Conservation (phyloP, 2,329 filamentous ascomycete species). For the Pseudocercospora fuligena region DNA sequence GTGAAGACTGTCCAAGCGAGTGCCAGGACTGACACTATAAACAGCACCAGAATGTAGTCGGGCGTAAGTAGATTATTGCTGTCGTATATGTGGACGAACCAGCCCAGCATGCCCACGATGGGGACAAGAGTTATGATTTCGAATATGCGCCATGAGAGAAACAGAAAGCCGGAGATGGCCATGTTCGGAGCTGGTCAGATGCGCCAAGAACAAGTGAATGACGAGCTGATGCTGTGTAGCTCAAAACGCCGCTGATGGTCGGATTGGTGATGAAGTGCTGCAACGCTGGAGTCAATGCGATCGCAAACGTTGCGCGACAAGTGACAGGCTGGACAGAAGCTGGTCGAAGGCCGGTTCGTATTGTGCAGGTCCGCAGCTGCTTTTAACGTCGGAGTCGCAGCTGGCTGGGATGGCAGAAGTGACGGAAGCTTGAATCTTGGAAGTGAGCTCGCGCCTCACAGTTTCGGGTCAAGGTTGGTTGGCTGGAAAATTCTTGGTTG, state of each 20-base stretch:
- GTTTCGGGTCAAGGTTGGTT: not conserved
- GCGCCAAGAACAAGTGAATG: conserved; percentile 3
- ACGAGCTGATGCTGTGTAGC: not conserved
- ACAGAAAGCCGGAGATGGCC: conserved; percentile 61
- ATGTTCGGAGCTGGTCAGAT: conserved; percentile 36
- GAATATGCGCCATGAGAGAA: conserved; percentile 65
- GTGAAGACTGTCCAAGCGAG: conserved; percentile 66
- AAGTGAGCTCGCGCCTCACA: conserved; percentile 1
- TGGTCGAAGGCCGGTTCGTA: not conserved
- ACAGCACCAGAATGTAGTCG: conserved; percentile 64
- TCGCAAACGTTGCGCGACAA: not conserved
- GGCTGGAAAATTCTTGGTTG: not conserved
- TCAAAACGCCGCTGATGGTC: not conserved
- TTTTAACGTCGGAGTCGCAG: conserved; percentile 1
- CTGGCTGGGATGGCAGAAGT: not conserved
- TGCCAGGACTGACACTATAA: conserved; percentile 67
- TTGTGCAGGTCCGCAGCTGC: not conserved
- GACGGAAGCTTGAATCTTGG: conserved; percentile 1
- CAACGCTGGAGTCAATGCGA: not conserved
- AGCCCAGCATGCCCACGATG: conserved; percentile 66
- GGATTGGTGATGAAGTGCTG: not conserved
- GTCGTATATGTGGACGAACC: conserved; percentile 65
- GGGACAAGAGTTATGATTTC: conserved; percentile 67
- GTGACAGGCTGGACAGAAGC: not conserved
- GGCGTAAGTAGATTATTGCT: conserved; percentile 63